Conservation (phyloP, 352 stramenopile genomes). For the Globisporangium megalacanthum region DNA sequence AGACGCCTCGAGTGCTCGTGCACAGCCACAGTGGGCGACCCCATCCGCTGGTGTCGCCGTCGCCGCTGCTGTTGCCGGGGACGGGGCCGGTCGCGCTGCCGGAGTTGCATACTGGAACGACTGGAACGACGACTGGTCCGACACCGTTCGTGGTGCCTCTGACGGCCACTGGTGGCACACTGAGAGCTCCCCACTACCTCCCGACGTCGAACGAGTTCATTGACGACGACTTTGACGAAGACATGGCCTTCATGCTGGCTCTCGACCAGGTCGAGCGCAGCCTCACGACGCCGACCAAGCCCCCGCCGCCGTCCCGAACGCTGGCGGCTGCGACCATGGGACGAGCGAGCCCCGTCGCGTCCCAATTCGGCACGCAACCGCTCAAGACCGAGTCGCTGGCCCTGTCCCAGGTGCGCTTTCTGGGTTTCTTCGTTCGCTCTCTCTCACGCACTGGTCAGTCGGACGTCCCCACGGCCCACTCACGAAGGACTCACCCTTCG, state of each 20-base stretch:
- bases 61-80: too few species aligned
- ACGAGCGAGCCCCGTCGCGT: background rate
- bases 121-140: background rate
- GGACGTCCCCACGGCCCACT: background rate
- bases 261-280: constrained; percentile 62
- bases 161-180: background rate
- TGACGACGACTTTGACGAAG: constrained; percentile 54
- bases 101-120: background rate
- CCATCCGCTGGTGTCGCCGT: too few species aligned
- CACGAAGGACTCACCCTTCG: background rate
- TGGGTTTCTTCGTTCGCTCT: background rate
- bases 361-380: background rate
- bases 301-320: background rate
- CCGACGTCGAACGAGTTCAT: constrained; percentile 46
- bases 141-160: background rate
- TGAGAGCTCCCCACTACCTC: background rate
- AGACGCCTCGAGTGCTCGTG: background rate
- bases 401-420: constrained; percentile 1
- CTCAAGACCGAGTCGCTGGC: constrained; percentile 1
- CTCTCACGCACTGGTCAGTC: background rate
- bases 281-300: constrained; percentile 26
- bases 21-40: background rate
- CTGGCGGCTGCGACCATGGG: background rate
- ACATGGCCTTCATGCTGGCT: constrained; percentile 55
- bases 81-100: background rate